Conservation (phyloP, 208 protist genomes). For the Trypanosoma cruzi region DNA sequence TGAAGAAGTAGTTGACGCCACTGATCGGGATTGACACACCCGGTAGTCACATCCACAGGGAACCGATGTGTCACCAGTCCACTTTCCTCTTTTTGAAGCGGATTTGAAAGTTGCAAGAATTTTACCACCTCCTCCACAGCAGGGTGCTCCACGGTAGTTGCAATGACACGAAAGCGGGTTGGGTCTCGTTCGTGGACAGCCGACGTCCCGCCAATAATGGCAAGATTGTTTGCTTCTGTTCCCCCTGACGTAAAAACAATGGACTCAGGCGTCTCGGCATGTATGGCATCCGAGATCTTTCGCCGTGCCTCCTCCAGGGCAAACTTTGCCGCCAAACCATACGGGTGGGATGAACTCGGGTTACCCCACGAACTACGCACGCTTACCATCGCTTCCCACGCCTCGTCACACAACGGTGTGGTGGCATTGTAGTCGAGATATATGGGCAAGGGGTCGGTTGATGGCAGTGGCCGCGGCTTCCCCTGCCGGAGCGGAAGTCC, state of each 20-base stretch:
- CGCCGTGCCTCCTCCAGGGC: conserved; percentile 75
- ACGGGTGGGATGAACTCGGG: conserved; percentile 86
- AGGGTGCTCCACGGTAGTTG: conserved; percentile 84
- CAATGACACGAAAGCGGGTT: conserved; percentile 56
- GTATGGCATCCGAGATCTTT: conserved; percentile 53
- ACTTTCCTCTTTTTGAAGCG: conserved; percentile 12
- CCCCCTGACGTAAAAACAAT: conserved; percentile 95
- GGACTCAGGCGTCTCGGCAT: conserved; percentile 40
- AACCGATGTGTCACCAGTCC: conserved; percentile 35
- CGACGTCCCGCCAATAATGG: conserved; percentile 71
- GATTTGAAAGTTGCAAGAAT: conserved; percentile 29
- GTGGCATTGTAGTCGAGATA: conserved; percentile 96
- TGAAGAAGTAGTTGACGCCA: conserved; percentile 36
- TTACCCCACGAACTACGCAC: conserved; percentile 88
- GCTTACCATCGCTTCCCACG: conserved; percentile 68
- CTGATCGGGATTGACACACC: conserved; percentile 33
- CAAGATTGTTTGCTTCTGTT: conserved; percentile 95
- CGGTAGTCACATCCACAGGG: conserved; percentile 43
- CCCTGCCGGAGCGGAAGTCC: conserved; percentile 67
- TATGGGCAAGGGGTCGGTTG: conserved; percentile 71
- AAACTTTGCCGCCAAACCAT: conserved; percentile 82
- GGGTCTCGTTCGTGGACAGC: conserved; percentile 37
- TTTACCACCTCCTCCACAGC: conserved; percentile 86
- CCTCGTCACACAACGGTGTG: conserved; percentile 85
- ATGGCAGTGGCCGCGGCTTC: conserved; percentile 51